These are phyloP conservation scores for Neonectria sp. DNA, from an alignment of 2,329 filamentous ascomycete genomes.

Conservation along the genomic window DNA sequence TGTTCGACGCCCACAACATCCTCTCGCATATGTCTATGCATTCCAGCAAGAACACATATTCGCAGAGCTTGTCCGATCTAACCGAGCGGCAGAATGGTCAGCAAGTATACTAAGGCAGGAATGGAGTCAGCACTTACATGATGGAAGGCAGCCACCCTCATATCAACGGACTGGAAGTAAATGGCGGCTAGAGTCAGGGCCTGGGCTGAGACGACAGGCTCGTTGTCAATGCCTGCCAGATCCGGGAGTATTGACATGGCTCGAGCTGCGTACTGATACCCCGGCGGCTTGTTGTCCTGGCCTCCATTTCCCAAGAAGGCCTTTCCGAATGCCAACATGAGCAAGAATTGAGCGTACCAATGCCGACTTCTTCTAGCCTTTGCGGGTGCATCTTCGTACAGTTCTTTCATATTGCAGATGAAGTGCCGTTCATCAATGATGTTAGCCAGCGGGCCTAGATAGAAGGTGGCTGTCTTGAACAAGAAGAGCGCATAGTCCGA, in stretches of 20 bases:
- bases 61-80: conserved; percentile 53
- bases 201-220: conserved; percentile 43
- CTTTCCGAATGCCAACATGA: conserved; percentile 53
- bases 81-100: neutral
- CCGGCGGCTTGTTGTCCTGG: conserved; percentile 49
- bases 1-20: conserved; percentile 41
- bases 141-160: conserved; percentile 56
- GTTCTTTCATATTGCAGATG: conserved; percentile 36
- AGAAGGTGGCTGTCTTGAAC: conserved; percentile 44
- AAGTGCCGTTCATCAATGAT: conserved; percentile 42
- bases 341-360: conserved; percentile 52
- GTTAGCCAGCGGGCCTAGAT: conserved; percentile 37
- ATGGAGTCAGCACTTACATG: conserved; percentile 47
- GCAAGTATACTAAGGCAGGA: neutral
- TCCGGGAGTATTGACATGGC: conserved; percentile 58
- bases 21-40: conserved; percentile 47
- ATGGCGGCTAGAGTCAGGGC: conserved; percentile 54
- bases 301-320: conserved; percentile 47
- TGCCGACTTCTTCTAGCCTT: conserved; percentile 38
- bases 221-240: conserved; percentile 43
- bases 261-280: conserved; percentile 56
- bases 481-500: conserved; percentile 45
- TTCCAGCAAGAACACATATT: conserved; percentile 51
- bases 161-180: conserved; percentile 58
- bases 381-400: conserved; percentile 40